Percentiles rank a stretch among this genome's conserved stretches.
Evolutionary conservation across 352 stramenopile species (phyloP).

Genomic region (Discostella stelligera): DNA sequence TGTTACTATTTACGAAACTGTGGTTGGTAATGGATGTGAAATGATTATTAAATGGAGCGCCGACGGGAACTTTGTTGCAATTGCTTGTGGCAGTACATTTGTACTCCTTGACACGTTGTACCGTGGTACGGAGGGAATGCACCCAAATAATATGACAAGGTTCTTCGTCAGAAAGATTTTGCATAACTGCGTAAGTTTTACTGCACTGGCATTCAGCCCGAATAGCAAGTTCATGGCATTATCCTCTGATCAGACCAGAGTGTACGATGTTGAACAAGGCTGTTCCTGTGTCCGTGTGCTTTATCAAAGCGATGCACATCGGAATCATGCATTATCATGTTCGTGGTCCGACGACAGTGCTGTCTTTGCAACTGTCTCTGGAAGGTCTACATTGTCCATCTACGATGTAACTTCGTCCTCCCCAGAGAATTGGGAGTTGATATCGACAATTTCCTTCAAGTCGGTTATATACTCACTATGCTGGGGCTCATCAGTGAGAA

Average conservation of each 20-base stretch:
- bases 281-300: conserved; percentile 49
- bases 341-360: conserved; percentile 39
- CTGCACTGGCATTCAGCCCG: conserved; percentile 51
- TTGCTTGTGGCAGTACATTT: conserved; percentile 53
- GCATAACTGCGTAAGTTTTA: conserved; percentile 38
- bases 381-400: conserved; percentile 50
- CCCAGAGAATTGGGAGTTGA: conserved; percentile 42
- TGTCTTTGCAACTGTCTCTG: conserved; percentile 57
- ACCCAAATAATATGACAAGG: conserved; percentile 36
- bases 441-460: conserved; percentile 58
- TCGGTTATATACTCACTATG: conserved; percentile 48
- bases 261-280: conserved; percentile 51
- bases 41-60: conserved; percentile 64
- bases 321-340: conserved; percentile 24
- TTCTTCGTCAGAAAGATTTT: conserved; percentile 68
- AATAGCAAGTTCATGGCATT: conserved; percentile 57
- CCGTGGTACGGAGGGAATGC: conserved; percentile 20
- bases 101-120: conserved; percentile 50
- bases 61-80: conserved; percentile 53
- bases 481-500: conserved; percentile 52
- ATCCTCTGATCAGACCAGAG: conserved; percentile 41
- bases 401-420: conserved; percentile 49
- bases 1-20: conserved; percentile 59
- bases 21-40: conserved; percentile 47
- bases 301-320: conserved; percentile 39